Percentiles rank a stretch among this genome's conserved stretches.
These are phyloP conservation scores for Cutaneotrichosporon cavernicola DNA, from an alignment of 1,284 basidiomycete species.

Conservation along the genomic window DNA sequence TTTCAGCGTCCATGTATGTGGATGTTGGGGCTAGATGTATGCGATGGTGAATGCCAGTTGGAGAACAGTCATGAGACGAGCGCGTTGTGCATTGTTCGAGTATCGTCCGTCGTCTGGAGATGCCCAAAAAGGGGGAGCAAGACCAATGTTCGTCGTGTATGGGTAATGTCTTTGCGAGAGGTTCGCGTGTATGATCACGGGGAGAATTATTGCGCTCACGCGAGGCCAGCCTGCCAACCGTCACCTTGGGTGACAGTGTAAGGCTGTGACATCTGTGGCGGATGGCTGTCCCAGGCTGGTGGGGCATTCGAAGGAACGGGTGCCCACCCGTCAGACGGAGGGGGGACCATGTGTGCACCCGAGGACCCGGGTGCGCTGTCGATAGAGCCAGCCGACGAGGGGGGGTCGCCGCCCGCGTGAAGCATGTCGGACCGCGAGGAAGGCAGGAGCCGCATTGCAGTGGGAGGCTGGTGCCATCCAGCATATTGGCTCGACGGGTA, in stretches of 20 bases:
- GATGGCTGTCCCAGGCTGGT: conserved; percentile 22
- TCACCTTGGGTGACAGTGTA: conserved; percentile 21
- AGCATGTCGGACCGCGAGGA: conserved; percentile 18
- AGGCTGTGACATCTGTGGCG: conserved; percentile 20
- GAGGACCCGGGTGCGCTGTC: conserved; percentile 20
- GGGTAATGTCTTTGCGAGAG: not conserved
- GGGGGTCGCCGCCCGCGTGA: conserved; percentile 15
- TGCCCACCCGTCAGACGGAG: conserved; percentile 16
- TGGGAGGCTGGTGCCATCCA: conserved; percentile 19
- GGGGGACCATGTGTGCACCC: conserved; percentile 15
- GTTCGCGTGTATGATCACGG: not conserved
- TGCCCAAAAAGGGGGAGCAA: conserved; percentile 1
- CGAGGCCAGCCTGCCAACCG: conserved; percentile 27
- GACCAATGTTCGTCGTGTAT: conserved; percentile 3
- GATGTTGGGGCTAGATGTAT: not conserved
- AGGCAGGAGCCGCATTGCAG: conserved; percentile 17
- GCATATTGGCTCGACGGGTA: conserved; percentile 17
- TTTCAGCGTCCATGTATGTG: conserved; percentile 4
- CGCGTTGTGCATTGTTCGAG: conserved; percentile 1
- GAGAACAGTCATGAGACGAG: conserved; percentile 1
- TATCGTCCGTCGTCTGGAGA: conserved; percentile 6
- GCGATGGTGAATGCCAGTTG: not conserved
- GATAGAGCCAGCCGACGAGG: conserved; percentile 24
- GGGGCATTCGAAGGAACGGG: conserved; percentile 10
- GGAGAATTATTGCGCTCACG: conserved; percentile 10